Base-by-base conservation (phyloP, 495 filamentous ascomycete species). In the Sabuloglossum arenarium region DNA sequence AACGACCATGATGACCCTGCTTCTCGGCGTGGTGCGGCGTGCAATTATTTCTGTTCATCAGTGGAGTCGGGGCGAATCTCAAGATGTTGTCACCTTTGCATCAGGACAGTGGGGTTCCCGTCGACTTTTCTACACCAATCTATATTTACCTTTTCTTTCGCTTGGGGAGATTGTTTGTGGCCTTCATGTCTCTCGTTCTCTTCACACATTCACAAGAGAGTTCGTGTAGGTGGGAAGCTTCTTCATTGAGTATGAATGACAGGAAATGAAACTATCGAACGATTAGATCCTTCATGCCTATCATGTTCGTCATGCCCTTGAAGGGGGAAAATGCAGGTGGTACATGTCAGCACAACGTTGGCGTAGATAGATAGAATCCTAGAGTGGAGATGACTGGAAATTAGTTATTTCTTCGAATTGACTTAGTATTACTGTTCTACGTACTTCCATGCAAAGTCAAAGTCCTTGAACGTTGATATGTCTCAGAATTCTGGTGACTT, bases 1-100 rank as follows among this genome's bases (percentile, higher is more conserved):
- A 51, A 51, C 47, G 47, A 29, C 47, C 23, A 27, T 51, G 47
- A 51, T 51, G 47, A 51, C 47, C 16, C 8, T 51, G 47, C 47
- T 51, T 51, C 24, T 27, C 47, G 47, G 47, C 47, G 47, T 51
- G 47, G 23, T 51, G 47, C 28, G 47, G 47, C 47, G 23, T 51
- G 47, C 12, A 51, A 30, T 29, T 27, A 3, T 51, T 51, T 51
- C 28, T 19, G 47, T 51, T 51, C 47, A 51, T 51, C 28, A 51
- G 47, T 51, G 47, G 47, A 51, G 47, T 51, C 47, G 47, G 47
- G 47, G 47, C 47, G 47, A 19, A 51, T 51, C 47, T 51, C 47
- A 51, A 51, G 47, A 51, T 4, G 47, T 51, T 51, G 47, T 51
- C 47, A 30, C 47, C 47, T 51, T 51, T 51, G 47, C 47, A 51